Evolutionary conservation across 2,329 filamentous ascomycete genomes (phyloP).

Genomic region (Blastomyces gilchristii): DNA sequence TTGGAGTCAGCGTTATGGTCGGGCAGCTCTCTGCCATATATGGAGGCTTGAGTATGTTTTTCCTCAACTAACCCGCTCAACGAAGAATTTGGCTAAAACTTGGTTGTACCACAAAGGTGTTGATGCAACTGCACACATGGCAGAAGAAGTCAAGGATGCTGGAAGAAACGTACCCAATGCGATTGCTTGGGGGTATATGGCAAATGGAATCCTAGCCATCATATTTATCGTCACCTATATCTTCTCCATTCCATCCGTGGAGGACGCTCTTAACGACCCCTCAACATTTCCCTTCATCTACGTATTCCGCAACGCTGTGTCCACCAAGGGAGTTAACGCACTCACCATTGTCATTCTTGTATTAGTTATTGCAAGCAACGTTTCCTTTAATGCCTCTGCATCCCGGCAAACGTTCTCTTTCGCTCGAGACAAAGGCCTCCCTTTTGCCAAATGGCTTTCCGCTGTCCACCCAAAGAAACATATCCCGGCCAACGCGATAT

Average conservation of each 20-base stretch:
- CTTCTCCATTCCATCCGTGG: conserved; percentile 29
- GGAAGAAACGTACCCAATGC: conserved; percentile 27
- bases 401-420: conserved; percentile 16
- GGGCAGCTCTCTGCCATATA: conserved; percentile 35
- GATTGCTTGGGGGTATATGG: conserved; percentile 26
- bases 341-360: conserved; percentile 27
- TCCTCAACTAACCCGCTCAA: conserved; percentile 21
- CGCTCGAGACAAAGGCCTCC: conserved; percentile 29
- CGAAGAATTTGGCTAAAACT: not conserved
- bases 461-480: conserved; percentile 16
- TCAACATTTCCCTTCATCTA: conserved; percentile 32
- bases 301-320: conserved; percentile 40
- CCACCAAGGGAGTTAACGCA: conserved; percentile 26
- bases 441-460: conserved; percentile 25
- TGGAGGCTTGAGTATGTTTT: conserved; percentile 25
- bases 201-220: conserved; percentile 31
- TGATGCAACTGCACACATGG: conserved; percentile 21
- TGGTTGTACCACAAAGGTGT: conserved; percentile 8
- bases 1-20: conserved; percentile 31
- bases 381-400: conserved; percentile 38
- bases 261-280: conserved; percentile 23
- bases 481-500: conserved; percentile 22
- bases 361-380: conserved; percentile 23
- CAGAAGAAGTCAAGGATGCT: conserved; percentile 33
- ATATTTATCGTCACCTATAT: conserved; percentile 28